A percentile compares a stretch with the other conserved stretches of the same genome.
Evolutionary conservation across 108 stramenopile species (phyloP).

Genomic region (Bacterosira constricta): DNA sequence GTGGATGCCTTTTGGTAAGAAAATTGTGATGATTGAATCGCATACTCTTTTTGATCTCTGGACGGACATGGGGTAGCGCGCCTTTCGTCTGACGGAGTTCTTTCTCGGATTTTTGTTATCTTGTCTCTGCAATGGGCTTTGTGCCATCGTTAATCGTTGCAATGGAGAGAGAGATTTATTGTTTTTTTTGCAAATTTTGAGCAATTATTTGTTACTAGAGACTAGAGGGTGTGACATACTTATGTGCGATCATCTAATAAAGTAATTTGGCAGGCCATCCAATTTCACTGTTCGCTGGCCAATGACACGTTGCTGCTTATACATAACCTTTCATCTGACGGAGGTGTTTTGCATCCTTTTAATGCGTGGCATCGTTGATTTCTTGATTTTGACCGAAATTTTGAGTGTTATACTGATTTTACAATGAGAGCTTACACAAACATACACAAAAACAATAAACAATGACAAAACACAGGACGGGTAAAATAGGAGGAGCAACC

Average conservation of each 20-base stretch:
- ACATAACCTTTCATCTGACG: background rate
- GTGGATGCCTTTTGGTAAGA: constrained; percentile 78
- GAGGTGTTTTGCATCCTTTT: background rate
- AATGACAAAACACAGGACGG: constrained; percentile 21
- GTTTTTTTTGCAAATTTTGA: background rate
- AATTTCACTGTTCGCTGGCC: too few species aligned
- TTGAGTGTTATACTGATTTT: too few species aligned
- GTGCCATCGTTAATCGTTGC: background rate
- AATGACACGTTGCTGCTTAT: too few species aligned
- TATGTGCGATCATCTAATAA: too few species aligned
- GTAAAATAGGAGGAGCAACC: constrained; percentile 70
- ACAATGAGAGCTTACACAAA: background rate
- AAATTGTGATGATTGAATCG: background rate
- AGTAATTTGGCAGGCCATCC: too few species aligned
- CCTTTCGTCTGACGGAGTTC: too few species aligned
- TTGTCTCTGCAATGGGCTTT: background rate
- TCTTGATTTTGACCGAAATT: too few species aligned
- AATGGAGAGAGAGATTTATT: too few species aligned
- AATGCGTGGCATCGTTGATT: too few species aligned
- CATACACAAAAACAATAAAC: background rate
- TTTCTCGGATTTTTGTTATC: background rate
- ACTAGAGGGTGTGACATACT: too few species aligned
- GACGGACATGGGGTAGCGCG: too few species aligned
- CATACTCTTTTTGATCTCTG: background rate
- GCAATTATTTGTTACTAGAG: too few species aligned